Conservation (phyloP, 1,139 yeast species). For the Magnusiomyces ingens region DNA sequence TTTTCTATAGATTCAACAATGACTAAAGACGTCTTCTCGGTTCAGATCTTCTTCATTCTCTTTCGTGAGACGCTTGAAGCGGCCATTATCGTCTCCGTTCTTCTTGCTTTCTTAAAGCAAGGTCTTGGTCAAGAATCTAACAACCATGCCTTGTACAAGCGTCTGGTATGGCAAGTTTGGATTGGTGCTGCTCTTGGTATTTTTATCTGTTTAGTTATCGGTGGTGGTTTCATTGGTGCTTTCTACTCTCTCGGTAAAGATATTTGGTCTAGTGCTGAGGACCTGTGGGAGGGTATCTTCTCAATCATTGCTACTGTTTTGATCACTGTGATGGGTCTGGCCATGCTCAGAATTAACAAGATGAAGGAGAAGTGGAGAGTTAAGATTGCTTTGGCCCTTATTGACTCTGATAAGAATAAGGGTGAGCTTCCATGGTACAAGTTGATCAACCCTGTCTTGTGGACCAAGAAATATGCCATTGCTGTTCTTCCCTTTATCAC, state of each 20-base stretch:
- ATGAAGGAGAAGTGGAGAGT: conserved; percentile 89
- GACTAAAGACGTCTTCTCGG: conserved; percentile 35
- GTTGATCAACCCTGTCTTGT: conserved; percentile 31
- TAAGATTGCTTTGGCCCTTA: conserved; percentile 71
- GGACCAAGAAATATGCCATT: conserved; percentile 59
- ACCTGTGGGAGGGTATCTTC: conserved; percentile 88
- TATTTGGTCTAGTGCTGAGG: conserved; percentile 82
- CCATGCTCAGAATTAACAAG: conserved; percentile 84
- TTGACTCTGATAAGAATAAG: conserved; percentile 37
- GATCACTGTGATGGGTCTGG: conserved; percentile 85
- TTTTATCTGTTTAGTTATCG: conserved; percentile 65
- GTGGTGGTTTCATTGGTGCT: conserved; percentile 79
- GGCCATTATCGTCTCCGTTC: conserved; percentile 78
- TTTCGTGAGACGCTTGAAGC: conserved; percentile 91
- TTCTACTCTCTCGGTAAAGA: conserved; percentile 75
- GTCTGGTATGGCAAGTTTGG: conserved; percentile 69
- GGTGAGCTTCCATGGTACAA: conserved; percentile 26
- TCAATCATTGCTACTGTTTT: conserved; percentile 76
- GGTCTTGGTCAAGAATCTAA: conserved; percentile 46
- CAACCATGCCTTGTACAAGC: conserved; percentile 42
- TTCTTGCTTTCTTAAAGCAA: conserved; percentile 84
- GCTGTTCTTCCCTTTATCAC: conserved; percentile 74
- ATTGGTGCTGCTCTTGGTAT: conserved; percentile 68
- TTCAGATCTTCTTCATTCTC: conserved; percentile 67
- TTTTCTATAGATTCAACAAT: conserved; percentile 18